Conservation (phyloP, 169 alveolate species). For the Plasmodium berghei region DNA sequence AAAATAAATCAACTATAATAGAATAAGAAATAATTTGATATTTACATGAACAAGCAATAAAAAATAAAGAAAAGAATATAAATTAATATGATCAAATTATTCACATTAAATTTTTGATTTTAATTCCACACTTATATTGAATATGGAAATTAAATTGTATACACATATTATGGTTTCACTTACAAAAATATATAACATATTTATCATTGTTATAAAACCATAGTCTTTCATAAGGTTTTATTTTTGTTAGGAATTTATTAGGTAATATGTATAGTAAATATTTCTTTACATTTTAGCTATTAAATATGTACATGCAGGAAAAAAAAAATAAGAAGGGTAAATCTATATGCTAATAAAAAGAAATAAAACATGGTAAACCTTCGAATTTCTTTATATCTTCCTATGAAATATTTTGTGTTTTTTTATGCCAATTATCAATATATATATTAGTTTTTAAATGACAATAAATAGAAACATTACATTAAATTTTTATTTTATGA, state of each 20-base stretch:
- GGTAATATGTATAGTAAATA: conserved; percentile 6
- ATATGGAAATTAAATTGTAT: background rate
- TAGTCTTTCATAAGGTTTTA: background rate
- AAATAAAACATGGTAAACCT: conserved; percentile 19
- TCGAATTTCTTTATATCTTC: conserved; percentile 16
- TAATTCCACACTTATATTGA: conserved; percentile 3
- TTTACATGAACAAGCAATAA: conserved; percentile 37
- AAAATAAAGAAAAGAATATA: background rate
- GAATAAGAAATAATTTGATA: conserved; percentile 16
- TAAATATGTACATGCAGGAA: conserved; percentile 22
- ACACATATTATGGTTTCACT: background rate
- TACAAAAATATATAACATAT: conserved; percentile 9
- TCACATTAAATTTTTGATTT: background rate
- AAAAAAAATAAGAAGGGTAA: conserved; percentile 38
- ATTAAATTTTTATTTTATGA: conserved; percentile 10
- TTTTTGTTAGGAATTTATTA: background rate
- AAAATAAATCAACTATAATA: background rate
- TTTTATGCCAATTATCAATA: background rate
- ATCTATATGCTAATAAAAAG: conserved; percentile 30
- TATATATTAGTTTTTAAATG: conserved; percentile 6
- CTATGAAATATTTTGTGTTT: conserved; percentile 29
- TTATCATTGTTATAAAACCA: conserved; percentile 11
- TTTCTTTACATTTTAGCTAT: conserved; percentile 26
- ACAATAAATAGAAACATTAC: conserved; percentile 16
- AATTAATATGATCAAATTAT: background rate